Evolutionary conservation across 2,329 filamentous ascomycete genomes (phyloP), one percentile per base, ranked within the genome.

Genomic region (Orbilia javanica): DNA sequence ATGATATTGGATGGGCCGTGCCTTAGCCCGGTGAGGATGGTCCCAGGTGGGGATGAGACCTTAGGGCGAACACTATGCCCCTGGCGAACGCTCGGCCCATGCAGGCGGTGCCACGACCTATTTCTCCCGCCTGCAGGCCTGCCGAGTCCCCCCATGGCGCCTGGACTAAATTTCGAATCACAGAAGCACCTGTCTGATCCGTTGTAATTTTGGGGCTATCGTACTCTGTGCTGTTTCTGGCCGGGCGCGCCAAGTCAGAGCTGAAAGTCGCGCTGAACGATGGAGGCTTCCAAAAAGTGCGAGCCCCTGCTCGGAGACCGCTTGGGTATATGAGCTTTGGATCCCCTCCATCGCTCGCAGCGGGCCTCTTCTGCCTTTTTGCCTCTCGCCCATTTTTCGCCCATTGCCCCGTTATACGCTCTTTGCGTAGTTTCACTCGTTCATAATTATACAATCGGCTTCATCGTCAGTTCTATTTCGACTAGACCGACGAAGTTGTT

Each of bases 351-450:
- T 74, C 50, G 39, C 62, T 71, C 27, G 66, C 31, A 34, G 25
- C 66, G 73, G 66, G 29, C n/a, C 60, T 68, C 25, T 42, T 75
- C 42, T 53, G 20, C 36, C 55, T 71, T 70, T 65, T 48, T 70
- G 66, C 60, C 57, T 63, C 66, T 77, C 66, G 73, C 73, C 66
- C 63, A 53, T 67, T 62, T 77, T 63, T 77, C 73, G 60, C 57
- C 66, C 60, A 71, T 67, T 62, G 66, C 73, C 66, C 73, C 52
- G 31, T 67, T 77, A 77, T 77, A 77, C 73, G 73, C 73, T 36
- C 11, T 77, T 76, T 77, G 73, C 73, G 73, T 77, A 77, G 73
- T 77, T 62, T 71, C 73, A 77, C 73, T 77, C 73, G 73, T 77
- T 77, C 73, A 77, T 69, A 53, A 67, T 29, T 70, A 15, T 62